A percentile compares a stretch with the other conserved stretches of the same genome.
Evolutionary conservation across 2,329 filamentous ascomycete species (phyloP).

Genomic region (Aspergillus sp.): DNA sequence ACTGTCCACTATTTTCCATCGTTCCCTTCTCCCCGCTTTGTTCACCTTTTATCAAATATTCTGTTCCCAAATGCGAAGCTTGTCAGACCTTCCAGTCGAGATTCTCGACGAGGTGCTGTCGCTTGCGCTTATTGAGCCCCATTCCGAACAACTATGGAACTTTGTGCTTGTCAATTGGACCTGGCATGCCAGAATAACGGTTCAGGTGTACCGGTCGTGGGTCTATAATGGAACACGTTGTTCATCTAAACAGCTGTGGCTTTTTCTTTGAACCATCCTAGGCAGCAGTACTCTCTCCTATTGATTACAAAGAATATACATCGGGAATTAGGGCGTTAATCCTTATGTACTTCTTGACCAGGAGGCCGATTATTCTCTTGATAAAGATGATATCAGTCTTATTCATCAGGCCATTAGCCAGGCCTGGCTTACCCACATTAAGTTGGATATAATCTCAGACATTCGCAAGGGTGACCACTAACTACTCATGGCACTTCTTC

Average conservation of each 20-base stretch:
- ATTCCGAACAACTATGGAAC: too few relatives aligned
- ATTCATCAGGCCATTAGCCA: slow-evolving; percentile 6
- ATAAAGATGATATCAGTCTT: not conserved
- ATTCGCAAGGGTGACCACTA: not conserved
- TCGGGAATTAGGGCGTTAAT: slow-evolving; percentile 16
- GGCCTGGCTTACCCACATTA: not conserved
- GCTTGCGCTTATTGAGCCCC: too few relatives aligned
- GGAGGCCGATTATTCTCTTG: not conserved
- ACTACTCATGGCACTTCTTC: slow-evolving; percentile 1
- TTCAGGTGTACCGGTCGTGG: too few relatives aligned
- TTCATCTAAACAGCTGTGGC: slow-evolving; percentile 11
- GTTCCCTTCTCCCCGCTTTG: too few relatives aligned
- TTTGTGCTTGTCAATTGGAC: too few relatives aligned
- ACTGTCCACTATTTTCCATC: too few relatives aligned
- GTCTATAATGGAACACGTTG: slow-evolving; percentile 3
- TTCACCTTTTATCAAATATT: too few relatives aligned
- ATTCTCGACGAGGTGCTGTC: too few relatives aligned
- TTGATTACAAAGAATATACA: slow-evolving; percentile 9
- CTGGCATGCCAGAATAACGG: too few relatives aligned
- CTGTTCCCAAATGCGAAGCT: too few relatives aligned
- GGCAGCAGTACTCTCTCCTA: not conserved
- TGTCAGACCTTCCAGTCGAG: too few relatives aligned
- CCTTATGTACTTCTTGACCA: not conserved
- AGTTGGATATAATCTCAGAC: not conserved
- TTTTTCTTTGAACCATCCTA: slow-evolving; percentile 8